Evolutionary conservation across 179 eudicot genomes (phyloP).

Genomic region (Beta lomatogona): DNA sequence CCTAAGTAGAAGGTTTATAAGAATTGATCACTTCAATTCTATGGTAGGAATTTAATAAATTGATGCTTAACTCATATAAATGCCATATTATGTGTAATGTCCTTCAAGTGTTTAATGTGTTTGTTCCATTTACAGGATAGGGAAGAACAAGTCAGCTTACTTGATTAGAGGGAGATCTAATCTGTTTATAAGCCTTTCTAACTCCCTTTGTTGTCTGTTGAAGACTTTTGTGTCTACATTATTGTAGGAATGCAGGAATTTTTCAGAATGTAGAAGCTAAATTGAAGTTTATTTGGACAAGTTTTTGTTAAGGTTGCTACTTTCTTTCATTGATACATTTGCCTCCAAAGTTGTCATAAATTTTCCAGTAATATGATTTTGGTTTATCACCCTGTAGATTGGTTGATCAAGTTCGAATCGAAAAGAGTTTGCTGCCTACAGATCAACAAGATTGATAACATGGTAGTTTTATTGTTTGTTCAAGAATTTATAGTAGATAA

Average conservation of each 20-base stretch:
- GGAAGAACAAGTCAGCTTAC: constrained; percentile 9
- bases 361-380: constrained; percentile 13
- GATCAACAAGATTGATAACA: constrained; percentile 18
- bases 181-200: background rate
- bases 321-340: background rate
- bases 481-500: background rate
- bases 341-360: background rate
- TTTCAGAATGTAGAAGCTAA: constrained; percentile 35
- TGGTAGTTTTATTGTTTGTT: constrained; percentile 9
- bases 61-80: too few relatives aligned
- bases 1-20: constrained; percentile 21
- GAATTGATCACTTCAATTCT: background rate
- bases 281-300: constrained; percentile 20
- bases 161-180: constrained; percentile 1
- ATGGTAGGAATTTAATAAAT: background rate
- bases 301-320: constrained; percentile 29
- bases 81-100: background rate
- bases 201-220: background rate
- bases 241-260: constrained; percentile 37
- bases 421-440: constrained; percentile 23
- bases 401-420: constrained; percentile 18
- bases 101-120: constrained; percentile 19
- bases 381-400: constrained; percentile 19
- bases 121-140: constrained; percentile 30
- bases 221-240: constrained; percentile 18